Evolutionary conservation across 148 eudicot genomes (phyloP).

Genomic region (Spergularia marina): DNA sequence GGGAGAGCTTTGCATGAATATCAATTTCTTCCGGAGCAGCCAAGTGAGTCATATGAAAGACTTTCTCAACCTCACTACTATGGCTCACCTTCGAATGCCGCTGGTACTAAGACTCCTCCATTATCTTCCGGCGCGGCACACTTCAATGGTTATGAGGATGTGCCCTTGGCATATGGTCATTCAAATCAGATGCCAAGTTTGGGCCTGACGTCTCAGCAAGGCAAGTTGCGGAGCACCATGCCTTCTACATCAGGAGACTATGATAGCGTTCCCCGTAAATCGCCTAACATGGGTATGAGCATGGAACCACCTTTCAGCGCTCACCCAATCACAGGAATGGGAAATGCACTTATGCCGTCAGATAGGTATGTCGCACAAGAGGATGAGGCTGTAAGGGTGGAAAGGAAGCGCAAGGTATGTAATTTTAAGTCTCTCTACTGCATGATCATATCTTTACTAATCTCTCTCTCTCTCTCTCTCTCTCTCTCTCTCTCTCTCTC

Average conservation of each 20-base stretch:
- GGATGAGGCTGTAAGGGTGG: slow-evolving; percentile 57
- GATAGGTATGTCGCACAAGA: slow-evolving; percentile 50
- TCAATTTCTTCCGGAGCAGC: slow-evolving; percentile 92
- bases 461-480: no score
- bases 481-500: no score
- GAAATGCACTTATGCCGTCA: slow-evolving; percentile 43
- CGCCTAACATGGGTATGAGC: slow-evolving; percentile 36
- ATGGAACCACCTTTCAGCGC: slow-evolving; percentile 45
- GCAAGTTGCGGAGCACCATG: slow-evolving; percentile 46
- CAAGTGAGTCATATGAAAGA: slow-evolving; percentile 71
- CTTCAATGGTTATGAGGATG: slow-evolving; percentile 56
- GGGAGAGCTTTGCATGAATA: slow-evolving; percentile 70
- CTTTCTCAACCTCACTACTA: slow-evolving; percentile 56
- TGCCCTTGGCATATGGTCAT: slow-evolving; percentile 46
- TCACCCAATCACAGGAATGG: slow-evolving; percentile 50
- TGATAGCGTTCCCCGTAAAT: slow-evolving; percentile 37
- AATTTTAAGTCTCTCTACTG: neutral
- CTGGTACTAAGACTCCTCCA: slow-evolving; percentile 43
- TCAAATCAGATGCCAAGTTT: slow-evolving; percentile 49
- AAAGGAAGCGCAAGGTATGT: slow-evolving; percentile 79
- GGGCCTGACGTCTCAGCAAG: slow-evolving; percentile 62
- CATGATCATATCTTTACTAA: no score
- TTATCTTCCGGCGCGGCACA: slow-evolving; percentile 47
- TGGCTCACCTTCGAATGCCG: slow-evolving; percentile 53
- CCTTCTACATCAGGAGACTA: slow-evolving; percentile 53